These are phyloP conservation scores for Ceratobasidium sp. DNA, from an alignment of 1,284 basidiomycete genomes.

Conservation along the genomic window DNA sequence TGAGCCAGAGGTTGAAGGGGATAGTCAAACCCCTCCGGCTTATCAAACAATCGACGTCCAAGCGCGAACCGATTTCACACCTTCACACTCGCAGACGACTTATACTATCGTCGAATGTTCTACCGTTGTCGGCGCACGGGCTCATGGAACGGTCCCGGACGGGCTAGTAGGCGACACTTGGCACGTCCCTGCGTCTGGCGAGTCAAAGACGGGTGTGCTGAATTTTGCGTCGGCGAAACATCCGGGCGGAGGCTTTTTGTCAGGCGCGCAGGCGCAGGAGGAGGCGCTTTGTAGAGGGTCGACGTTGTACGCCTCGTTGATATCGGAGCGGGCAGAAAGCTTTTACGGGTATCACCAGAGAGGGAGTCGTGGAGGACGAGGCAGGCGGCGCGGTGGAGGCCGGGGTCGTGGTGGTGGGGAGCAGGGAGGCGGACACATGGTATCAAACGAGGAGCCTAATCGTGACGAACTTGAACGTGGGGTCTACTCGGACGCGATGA, in stretches of 20 bases:
- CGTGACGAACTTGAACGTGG: slow-evolving; percentile 62
- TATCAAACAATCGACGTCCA: slow-evolving; percentile 10
- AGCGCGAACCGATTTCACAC: slow-evolving; percentile 33
- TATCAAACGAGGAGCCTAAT: slow-evolving; percentile 59
- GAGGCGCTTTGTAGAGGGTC: slow-evolving; percentile 78
- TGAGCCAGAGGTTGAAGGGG: not conserved
- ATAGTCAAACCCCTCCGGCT: slow-evolving; percentile 10
- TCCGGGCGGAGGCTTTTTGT: slow-evolving; percentile 76
- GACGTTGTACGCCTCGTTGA: slow-evolving; percentile 71
- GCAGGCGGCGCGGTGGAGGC: slow-evolving; percentile 6
- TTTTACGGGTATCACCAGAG: slow-evolving; percentile 71
- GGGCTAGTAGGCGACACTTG: not conserved
- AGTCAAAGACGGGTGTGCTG: slow-evolving; percentile 65
- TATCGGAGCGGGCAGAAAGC: slow-evolving; percentile 64
- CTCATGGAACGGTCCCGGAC: slow-evolving; percentile 22
- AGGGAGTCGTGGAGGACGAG: slow-evolving; percentile 1
- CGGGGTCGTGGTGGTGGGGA: not conserved
- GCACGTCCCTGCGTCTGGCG: slow-evolving; percentile 28
- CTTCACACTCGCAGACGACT: slow-evolving; percentile 14
- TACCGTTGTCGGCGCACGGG: slow-evolving; percentile 22
- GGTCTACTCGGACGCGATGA: slow-evolving; percentile 73
- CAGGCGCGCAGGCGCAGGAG: slow-evolving; percentile 76
- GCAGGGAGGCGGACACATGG: not conserved
- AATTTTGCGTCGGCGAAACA: slow-evolving; percentile 78
- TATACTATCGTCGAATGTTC: slow-evolving; percentile 40